phyloP scores from a whole-genome alignment of 2,329 filamentous ascomycete genomes.

The Teratosphaeria nubilosa region DNA sequence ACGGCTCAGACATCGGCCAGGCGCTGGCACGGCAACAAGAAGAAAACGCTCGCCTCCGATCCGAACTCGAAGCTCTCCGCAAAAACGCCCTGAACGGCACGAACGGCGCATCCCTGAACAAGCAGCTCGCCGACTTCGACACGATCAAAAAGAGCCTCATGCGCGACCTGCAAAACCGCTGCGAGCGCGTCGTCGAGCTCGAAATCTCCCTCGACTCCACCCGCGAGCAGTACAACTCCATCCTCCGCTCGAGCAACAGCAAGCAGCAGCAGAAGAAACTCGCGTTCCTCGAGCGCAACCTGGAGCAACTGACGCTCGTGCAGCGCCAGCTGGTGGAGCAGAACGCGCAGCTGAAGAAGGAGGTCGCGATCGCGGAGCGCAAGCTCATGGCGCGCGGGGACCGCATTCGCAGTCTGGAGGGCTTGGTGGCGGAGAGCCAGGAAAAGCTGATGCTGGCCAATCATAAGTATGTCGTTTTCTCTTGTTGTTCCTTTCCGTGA shows the following conservation, averaged over 20 bases:
- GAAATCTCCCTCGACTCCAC: conserved; percentile 97
- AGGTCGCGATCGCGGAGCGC: conserved; percentile 94
- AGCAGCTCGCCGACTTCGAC: conserved; percentile 97
- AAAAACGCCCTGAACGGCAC: conserved; percentile 55
- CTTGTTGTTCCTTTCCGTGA: not conserved
- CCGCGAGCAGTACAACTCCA: conserved; percentile 97
- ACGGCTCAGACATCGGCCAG: conserved; percentile 58
- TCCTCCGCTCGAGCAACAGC: conserved; percentile 92
- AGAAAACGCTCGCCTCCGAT: conserved; percentile 72
- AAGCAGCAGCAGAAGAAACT: conserved; percentile 99
- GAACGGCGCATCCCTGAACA: conserved; percentile 53
- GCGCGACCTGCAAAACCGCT: conserved; percentile 96
- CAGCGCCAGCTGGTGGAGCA: conserved; percentile 97
- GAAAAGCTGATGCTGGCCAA: conserved; percentile 97
- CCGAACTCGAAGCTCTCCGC: conserved; percentile 70
- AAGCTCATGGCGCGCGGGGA: conserved; percentile 96
- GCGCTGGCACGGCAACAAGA: conserved; percentile 67
- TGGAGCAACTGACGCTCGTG: conserved; percentile 94
- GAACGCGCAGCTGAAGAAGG: conserved; percentile 94
- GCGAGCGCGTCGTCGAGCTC: conserved; percentile 90
- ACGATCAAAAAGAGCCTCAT: conserved; percentile 99
- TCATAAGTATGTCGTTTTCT: conserved; percentile 63
- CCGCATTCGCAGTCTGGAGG: conserved; percentile 88
- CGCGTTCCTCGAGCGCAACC: conserved; percentile 95
- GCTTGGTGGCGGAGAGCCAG: conserved; percentile 87